Base-by-base conservation (phyloP, 192 early-diverging fungal species). In the Entomortierella parvispora region DNA sequence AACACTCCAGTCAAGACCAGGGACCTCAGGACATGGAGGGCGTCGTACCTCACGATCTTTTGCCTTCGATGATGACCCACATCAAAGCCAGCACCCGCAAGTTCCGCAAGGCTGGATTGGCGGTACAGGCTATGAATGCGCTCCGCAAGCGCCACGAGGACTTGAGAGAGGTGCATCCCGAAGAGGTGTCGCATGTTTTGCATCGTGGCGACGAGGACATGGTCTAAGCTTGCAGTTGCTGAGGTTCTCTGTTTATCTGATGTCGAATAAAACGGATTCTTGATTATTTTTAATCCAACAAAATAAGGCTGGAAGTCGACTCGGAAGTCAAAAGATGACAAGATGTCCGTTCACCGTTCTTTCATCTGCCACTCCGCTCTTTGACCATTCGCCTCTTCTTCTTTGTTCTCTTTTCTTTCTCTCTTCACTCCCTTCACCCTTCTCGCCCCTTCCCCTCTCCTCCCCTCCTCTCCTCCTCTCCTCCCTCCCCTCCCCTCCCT, bases 61-160 rank as follows among this genome's bases (percentile, higher is more conserved):
- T 90, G 64, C 86, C 88, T 4, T 83, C 66, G 32, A 83, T 92
- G 58, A 81, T 79, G 52, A 80, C 86, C 26, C 89, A 88, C 68
- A 92, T 94, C 57, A 87, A 89, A 71, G 91, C 87, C 17, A 86
- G 85, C 54, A 77, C 79, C 32, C 37, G 37, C 37, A 89, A 86
- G 58, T 90, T 92, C 81, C 88, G 86, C 76, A 87, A 85, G 59
- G 89, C 85, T 20, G 79, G 86, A 6, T 83, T 84, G 57, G 48
- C 82, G 33, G 87, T 88, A 44, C 79, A 75, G 58, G 75, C 62
- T 1, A 69, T 80, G n/a, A 79, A 82, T 47, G 46, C 63, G 12
- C 55, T 77, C n/a, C 52, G 61, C 46, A 77, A 77, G 74, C 65
- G 58, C 4, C 65, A 77, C 28, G 74, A 77, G 43, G 74, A 77